Conservation (phyloP, 2,329 filamentous ascomycete genomes). For the Calonectria pseudoturangicola region DNA sequence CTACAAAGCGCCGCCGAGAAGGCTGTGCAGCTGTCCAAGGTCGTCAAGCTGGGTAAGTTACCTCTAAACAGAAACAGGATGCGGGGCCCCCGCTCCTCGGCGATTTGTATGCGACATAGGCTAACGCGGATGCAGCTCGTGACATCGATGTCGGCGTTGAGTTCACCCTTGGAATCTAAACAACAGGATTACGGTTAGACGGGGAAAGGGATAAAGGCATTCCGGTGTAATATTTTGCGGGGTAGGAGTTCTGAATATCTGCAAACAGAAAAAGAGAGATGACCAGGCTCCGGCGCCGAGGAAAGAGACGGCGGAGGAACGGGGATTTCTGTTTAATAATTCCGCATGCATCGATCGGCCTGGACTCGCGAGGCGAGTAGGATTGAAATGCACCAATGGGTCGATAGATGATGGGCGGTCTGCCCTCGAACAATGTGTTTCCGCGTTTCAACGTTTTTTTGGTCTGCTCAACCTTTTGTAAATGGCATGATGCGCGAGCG, state of each 20-base stretch:
- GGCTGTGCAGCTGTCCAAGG: conserved; percentile 98
- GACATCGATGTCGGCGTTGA: conserved; percentile 98
- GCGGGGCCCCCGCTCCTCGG: neutral
- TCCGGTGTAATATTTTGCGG: conserved; percentile 57
- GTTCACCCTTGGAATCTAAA: conserved; percentile 94
- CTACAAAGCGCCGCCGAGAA: conserved; percentile 98
- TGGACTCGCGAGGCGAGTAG: conserved; percentile 48
- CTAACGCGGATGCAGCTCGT: conserved; percentile 75
- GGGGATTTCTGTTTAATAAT: conserved; percentile 54
- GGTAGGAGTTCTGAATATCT: conserved; percentile 46
- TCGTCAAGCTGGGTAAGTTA: conserved; percentile 94
- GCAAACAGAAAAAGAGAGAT: conserved; percentile 42
- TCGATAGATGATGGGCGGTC: conserved; percentile 52
- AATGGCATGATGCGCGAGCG: conserved; percentile 8
- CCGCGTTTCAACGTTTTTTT: conserved; percentile 17
- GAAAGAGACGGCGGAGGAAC: conserved; percentile 42
- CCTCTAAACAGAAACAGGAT: neutral
- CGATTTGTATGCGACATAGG: conserved; percentile 18
- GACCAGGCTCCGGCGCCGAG: conserved; percentile 39
- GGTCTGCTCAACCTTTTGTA: neutral
- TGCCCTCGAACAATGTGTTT: conserved; percentile 53
- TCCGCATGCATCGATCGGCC: conserved; percentile 54
- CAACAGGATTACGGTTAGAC: conserved; percentile 41
- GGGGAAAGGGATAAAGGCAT: conserved; percentile 44
- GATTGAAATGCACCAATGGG: conserved; percentile 50